Conservation (phyloP, 192 early-diverging fungal species). For the Dimargaris cristalligena region DNA sequence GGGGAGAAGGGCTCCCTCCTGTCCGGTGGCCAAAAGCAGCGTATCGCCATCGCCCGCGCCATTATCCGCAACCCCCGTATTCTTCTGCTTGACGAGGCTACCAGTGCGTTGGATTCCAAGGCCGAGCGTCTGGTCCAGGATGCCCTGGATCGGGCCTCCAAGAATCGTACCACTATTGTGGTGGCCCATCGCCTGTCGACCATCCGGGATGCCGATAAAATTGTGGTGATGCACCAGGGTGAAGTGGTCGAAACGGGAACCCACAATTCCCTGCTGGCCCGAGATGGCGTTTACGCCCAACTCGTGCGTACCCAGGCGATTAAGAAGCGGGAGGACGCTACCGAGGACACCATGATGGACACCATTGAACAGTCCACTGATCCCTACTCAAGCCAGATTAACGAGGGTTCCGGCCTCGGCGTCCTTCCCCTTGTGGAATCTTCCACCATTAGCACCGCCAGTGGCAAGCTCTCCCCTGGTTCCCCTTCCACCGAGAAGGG, state of each 20-base stretch:
- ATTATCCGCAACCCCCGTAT: conserved; percentile 76
- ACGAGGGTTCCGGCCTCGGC: no score
- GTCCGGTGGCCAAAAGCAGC: no score
- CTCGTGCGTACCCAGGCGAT: conserved; percentile 54
- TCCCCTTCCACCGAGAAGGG: no score
- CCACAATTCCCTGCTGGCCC: conserved; percentile 55
- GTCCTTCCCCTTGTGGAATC: no score
- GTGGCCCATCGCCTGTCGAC: conserved; percentile 87
- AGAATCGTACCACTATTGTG: conserved; percentile 73
- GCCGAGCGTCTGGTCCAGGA: conserved; percentile 66
- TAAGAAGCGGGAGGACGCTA: conserved; percentile 21
- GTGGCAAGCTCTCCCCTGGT: no score
- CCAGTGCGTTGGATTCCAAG: conserved; percentile 65
- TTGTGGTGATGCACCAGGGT: conserved; percentile 66
- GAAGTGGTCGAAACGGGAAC: conserved; percentile 54
- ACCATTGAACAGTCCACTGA: conserved; percentile 19
- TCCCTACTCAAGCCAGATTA: no score
- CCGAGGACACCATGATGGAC: conserved; percentile 15
- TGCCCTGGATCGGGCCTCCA: conserved; percentile 57
- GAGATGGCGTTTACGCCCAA: conserved; percentile 39
- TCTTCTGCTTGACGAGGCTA: no score
- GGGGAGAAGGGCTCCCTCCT: conserved; percentile 70
- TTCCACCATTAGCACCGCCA: no score
- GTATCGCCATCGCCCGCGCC: conserved; percentile 89
- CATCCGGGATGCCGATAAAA: conserved; percentile 66